Conservation (phyloP, 2,329 filamentous ascomycete species). For the Fusarium abutilonis region DNA sequence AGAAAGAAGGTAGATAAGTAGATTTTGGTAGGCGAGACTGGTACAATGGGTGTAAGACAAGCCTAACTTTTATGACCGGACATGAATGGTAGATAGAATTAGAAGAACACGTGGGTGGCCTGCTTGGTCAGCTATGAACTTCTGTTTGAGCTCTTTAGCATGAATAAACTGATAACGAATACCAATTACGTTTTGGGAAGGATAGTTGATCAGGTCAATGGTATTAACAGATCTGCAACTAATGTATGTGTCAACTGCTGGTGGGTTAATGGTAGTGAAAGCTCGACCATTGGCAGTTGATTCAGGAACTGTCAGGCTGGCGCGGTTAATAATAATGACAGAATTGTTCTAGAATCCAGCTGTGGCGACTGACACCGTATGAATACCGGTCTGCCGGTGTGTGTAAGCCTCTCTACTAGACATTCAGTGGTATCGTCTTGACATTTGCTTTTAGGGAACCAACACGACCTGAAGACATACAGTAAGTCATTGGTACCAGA, state of each 20-base stretch:
- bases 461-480: too few relatives aligned
- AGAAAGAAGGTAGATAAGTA: slow-evolving; percentile 31
- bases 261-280: neutral
- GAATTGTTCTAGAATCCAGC: too few relatives aligned
- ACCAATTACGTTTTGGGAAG: too few relatives aligned
- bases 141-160: neutral
- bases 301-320: neutral
- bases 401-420: neutral
- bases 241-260: neutral
- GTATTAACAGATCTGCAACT: neutral
- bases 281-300: neutral
- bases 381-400: too few relatives aligned
- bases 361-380: too few relatives aligned
- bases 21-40: neutral
- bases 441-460: too few relatives aligned
- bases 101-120: slow-evolving; percentile 25
- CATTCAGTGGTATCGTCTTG: too few relatives aligned
- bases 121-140: slow-evolving; percentile 1
- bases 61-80: slow-evolving; percentile 34
- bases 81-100: slow-evolving; percentile 39
- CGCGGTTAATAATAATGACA: neutral
- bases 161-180: too few relatives aligned
- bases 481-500: too few relatives aligned
- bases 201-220: too few relatives aligned
- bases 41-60: slow-evolving; percentile 3